A percentile compares a stretch with the other conserved stretches of the same genome.
Conservation (phyloP, 345 rosid genomes). For the Carallia pectinifolia region DNA sequence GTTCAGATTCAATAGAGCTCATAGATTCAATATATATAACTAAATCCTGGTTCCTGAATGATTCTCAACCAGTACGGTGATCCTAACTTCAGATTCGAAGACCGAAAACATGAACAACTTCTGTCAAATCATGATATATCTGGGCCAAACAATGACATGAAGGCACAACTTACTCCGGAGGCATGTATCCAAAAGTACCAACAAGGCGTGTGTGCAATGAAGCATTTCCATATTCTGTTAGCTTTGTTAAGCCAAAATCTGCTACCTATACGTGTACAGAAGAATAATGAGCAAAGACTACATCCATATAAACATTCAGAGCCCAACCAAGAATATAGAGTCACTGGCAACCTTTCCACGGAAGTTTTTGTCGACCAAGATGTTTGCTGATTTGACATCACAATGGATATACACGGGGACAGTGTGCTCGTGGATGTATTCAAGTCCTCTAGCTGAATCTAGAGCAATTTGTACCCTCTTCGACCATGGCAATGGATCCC, state of each 20-base stretch:
- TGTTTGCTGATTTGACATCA: constrained; percentile 93
- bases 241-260: constrained; percentile 92
- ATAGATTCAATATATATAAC: no score
- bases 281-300: constrained; percentile 1
- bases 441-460: constrained; percentile 99
- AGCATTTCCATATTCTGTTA: constrained; percentile 75
- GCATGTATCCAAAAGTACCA: constrained; percentile 99
- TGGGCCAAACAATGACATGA: no score
- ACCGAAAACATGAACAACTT: no score
- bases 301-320: constrained; percentile 4
- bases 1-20: no score
- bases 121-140: no score
- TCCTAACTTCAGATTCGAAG: no score
- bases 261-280: constrained; percentile 60
- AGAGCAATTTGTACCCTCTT: constrained; percentile 89
- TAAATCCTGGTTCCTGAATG: no score
- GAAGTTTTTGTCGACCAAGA: constrained; percentile 80
- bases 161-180: constrained; percentile 72
- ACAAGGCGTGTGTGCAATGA: constrained; percentile 73
- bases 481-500: constrained; percentile 77
- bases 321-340: constrained; percentile 2
- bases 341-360: constrained; percentile 63
- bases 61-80: no score
- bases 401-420: constrained; percentile 96
- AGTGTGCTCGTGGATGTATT: constrained; percentile 95